Evolutionary conservation across 306 rosid genomes (phyloP).

Genomic region (Cicer judaicum): DNA sequence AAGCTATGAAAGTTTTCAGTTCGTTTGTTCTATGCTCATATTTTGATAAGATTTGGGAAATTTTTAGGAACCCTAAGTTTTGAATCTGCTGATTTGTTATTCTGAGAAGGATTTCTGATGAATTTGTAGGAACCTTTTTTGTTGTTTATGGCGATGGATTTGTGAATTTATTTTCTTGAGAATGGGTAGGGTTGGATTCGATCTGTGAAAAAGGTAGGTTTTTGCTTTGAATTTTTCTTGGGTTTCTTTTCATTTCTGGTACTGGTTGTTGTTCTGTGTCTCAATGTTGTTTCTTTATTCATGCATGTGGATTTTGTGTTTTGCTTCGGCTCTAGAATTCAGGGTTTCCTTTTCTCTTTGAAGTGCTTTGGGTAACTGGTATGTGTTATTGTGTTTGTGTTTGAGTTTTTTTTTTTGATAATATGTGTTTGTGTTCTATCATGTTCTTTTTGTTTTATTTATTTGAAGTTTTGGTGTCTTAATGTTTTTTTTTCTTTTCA

Average conservation of each 20-base stretch:
- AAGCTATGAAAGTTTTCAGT: constrained; percentile 27
- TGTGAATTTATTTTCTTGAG: constrained; percentile 39
- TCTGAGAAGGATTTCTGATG: constrained; percentile 34
- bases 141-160: constrained; percentile 39
- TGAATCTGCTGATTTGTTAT: constrained; percentile 40
- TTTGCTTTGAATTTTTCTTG: constrained; percentile 31
- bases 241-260: constrained; percentile 38
- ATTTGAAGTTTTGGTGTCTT: not conserved
- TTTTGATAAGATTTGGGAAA: constrained; percentile 14
- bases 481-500: not conserved
- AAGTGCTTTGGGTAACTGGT: constrained; percentile 10
- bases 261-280: constrained; percentile 27
- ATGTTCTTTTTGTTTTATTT: not conserved
- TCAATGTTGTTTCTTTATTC: constrained; percentile 34
- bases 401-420: no score
- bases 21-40: constrained; percentile 12
- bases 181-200: constrained; percentile 43
- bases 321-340: constrained; percentile 25
- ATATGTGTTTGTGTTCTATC: not conserved
- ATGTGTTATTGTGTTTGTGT: not conserved
- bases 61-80: constrained; percentile 50
- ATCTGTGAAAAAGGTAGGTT: constrained; percentile 38
- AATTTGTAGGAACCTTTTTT: not conserved
- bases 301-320: constrained; percentile 55
- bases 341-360: constrained; percentile 1